phyloP scores from a whole-genome alignment of 2,329 filamentous ascomycete species.

The Ceratocystis destructans region DNA sequence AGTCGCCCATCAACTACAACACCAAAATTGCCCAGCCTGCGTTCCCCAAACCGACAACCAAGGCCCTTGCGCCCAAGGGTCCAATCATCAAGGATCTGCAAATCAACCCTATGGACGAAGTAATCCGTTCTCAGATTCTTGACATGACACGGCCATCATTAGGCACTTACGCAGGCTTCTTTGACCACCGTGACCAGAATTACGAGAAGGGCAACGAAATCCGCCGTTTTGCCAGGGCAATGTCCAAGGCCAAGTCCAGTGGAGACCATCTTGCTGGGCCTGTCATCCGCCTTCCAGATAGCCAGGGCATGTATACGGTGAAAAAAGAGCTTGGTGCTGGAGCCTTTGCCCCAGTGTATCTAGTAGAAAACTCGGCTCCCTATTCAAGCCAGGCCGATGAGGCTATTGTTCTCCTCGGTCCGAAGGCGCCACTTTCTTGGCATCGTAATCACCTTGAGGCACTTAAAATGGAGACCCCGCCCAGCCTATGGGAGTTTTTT shows the following conservation, averaged over 20 bases:
- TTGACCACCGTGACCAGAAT: constrained; percentile 51
- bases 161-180: constrained; percentile 62
- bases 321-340: constrained; percentile 81
- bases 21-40: constrained; percentile 28
- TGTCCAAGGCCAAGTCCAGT: constrained; percentile 42
- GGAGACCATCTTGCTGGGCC: constrained; percentile 49
- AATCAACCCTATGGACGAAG: constrained; percentile 80
- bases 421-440: constrained; percentile 41
- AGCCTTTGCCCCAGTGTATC: constrained; percentile 89
- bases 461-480: constrained; percentile 85
- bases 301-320: constrained; percentile 56
- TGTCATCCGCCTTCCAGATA: constrained; percentile 53
- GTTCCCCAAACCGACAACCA: constrained; percentile 22
- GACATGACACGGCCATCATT: constrained; percentile 60
- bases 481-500: constrained; percentile 88
- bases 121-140: constrained; percentile 60
- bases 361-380: constrained; percentile 59
- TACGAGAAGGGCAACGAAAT: constrained; percentile 62
- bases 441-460: constrained; percentile 57
- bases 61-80: constrained; percentile 40
- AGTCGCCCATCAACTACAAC: constrained; percentile 32
- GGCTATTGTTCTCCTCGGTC: constrained; percentile 41
- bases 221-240: constrained; percentile 61
- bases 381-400: constrained; percentile 34
- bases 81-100: constrained; percentile 69